Percentiles rank a stretch among this genome's conserved stretches.
phyloP scores from a whole-genome alignment of 2,329 filamentous ascomycete genomes.

The Trichoderma sp. region DNA sequence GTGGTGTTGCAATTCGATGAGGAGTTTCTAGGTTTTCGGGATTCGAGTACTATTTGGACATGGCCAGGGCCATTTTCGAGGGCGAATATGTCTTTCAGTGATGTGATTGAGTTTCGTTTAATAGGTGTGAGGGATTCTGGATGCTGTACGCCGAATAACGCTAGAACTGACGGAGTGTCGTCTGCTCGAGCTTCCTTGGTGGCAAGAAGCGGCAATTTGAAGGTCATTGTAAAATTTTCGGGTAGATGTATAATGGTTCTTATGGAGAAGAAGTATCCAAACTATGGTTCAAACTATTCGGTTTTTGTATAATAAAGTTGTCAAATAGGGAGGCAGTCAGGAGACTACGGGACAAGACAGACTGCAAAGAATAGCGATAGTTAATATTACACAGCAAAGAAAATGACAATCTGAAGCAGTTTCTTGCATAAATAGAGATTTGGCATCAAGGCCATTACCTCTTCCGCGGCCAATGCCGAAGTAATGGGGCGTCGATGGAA shows the following conservation, averaged over 20 bases:
- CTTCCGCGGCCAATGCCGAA: background rate
- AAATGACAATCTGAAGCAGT: rapidly evolving
- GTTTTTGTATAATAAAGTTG: too few species aligned
- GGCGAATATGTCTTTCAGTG: background rate
- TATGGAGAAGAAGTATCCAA: background rate
- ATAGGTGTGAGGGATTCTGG: background rate
- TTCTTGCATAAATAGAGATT: background rate
- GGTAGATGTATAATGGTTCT: rapidly evolving
- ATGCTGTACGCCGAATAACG: background rate
- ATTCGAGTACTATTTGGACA: background rate
- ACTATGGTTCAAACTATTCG: too few species aligned
- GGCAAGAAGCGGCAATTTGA: background rate
- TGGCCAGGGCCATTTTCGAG: background rate
- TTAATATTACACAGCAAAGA: rapidly evolving
- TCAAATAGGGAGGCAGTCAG: background rate
- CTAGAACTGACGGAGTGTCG: background rate
- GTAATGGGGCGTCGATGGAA: background rate
- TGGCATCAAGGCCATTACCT: background rate
- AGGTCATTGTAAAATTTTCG: background rate
- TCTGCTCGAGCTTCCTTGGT: background rate
- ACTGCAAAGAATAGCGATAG: background rate
- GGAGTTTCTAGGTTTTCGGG: background rate
- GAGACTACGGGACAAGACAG: background rate
- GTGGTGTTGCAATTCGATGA: background rate
- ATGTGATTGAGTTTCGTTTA: background rate